Base-by-base conservation (phyloP, 2,329 filamentous ascomycete species). In the Drechslerella dactyloides region DNA sequence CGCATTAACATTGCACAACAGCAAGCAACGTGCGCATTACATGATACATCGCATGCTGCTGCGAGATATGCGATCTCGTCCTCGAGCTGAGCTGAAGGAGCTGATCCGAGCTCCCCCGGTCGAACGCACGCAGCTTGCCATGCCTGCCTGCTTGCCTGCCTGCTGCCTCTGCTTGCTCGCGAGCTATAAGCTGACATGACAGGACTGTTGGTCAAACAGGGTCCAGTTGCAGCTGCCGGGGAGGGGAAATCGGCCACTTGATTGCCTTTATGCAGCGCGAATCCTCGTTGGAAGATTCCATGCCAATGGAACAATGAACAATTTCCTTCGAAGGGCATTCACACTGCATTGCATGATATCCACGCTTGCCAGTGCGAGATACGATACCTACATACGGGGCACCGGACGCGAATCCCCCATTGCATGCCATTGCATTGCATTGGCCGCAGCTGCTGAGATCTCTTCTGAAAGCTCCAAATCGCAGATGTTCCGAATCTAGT, bases 221-320 rank as follows among this genome's bases (percentile, higher is more conserved):
- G 37, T 17, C 37, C 37, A 42, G n/a, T 42, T 33, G 27, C 27
- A 33, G 27, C 8, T 33, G 27, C 27, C 27, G 27, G 27, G 37
- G 37, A 42, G 37, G 37, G 37, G 37, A 42, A 42, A 42, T 42
- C n/a, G 11, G 5, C 11, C 5, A 42, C 13, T 42, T 42, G 37
- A 42, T 42, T 42, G 37, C 37, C n/a, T 42, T 42, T 42, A 42
- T 42, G 37, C 37, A 42, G n/a, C 37, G 13, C 5, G 15, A 42
- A 42, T 15, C 37, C n/a, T 42, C 37, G n/a, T 42, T 42, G 37
- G 37, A 42, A 42, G n/a, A 42, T 42, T 42, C 37, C 37, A 42
- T 15, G 37, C 37, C 27, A 42, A 13, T 17, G n/a, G 37, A 42
- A 42, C 37, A 42, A 42, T 42, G 27, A 8, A 33, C 27, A 33